These are phyloP conservation scores for Geotrichum armillariae DNA, from an alignment of 1,139 yeast genomes.

Conservation along the genomic window DNA sequence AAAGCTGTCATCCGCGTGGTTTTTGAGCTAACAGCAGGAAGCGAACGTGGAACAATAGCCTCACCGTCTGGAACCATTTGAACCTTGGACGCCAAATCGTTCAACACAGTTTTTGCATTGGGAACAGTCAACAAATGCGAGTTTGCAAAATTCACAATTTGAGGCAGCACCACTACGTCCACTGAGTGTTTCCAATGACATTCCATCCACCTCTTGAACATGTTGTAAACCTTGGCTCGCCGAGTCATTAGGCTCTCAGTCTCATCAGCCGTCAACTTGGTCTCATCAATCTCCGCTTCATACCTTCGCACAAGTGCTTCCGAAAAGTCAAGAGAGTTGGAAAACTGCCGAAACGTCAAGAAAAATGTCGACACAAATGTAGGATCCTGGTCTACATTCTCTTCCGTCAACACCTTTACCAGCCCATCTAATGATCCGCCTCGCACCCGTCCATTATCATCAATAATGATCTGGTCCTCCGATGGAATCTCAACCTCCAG, in stretches of 20 bases:
- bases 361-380: constrained; percentile 76
- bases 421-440: constrained; percentile 83
- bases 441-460: constrained; percentile 52
- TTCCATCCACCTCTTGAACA: constrained; percentile 82
- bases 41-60: constrained; percentile 31
- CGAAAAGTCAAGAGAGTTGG: constrained; percentile 66
- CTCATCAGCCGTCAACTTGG: not conserved
- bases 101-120: constrained; percentile 28
- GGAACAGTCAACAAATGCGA: constrained; percentile 42
- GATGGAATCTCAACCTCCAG: constrained; percentile 19
- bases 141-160: constrained; percentile 73
- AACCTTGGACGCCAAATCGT: constrained; percentile 30
- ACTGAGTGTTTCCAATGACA: constrained; percentile 73
- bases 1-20: constrained; percentile 8
- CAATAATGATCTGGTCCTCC: constrained; percentile 43
- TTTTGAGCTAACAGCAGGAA: constrained; percentile 25
- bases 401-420: constrained; percentile 72
- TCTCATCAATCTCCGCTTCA: constrained; percentile 39
- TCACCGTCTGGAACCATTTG: constrained; percentile 28
- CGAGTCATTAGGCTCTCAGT: constrained; percentile 52
- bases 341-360: constrained; percentile 75
- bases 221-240: constrained; percentile 63
- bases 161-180: constrained; percentile 64
- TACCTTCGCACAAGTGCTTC: constrained; percentile 70
- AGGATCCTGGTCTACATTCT: constrained; percentile 59